phyloP scores from a whole-genome alignment of 768 basidiomycete species.

The Tylopilus subfusipes region DNA sequence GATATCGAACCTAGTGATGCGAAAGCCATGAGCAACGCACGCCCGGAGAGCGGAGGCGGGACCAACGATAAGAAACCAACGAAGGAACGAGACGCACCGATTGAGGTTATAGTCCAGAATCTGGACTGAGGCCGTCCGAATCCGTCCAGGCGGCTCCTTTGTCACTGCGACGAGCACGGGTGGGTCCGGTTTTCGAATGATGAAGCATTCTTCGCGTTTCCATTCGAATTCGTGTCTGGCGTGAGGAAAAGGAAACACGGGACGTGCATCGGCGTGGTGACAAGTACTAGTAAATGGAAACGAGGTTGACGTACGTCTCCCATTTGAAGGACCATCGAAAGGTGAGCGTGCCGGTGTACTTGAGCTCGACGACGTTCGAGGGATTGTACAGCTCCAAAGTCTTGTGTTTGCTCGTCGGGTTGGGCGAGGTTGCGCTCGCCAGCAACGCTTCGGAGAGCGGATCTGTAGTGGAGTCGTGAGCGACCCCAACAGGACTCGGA shows the following conservation, averaged over 20 bases:
- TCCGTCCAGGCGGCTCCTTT: conserved; percentile 65
- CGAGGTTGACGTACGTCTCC: conserved; percentile 61
- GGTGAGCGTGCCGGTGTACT: conserved; percentile 65
- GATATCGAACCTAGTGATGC: conserved; percentile 66
- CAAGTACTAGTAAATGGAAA: neutral
- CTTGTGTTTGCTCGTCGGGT: conserved; percentile 66
- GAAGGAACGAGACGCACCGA: conserved; percentile 39
- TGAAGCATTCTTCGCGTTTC: conserved; percentile 80
- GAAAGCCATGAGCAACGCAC: neutral
- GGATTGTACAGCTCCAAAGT: conserved; percentile 76
- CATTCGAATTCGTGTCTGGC: conserved; percentile 79
- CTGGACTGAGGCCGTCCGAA: conserved; percentile 65
- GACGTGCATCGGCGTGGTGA: neutral
- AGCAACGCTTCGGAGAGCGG: conserved; percentile 71
- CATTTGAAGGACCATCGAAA: conserved; percentile 80
- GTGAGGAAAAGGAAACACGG: neutral
- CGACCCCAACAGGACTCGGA: neutral
- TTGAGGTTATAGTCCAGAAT: conserved; percentile 84
- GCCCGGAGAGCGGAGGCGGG: neutral
- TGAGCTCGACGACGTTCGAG: conserved; percentile 63
- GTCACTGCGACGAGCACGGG: conserved; percentile 82
- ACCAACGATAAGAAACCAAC: neutral
- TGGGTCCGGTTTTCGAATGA: conserved; percentile 82
- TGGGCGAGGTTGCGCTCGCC: conserved; percentile 61
- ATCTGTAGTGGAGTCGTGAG: conserved; percentile 42